Percentiles rank a stretch among this genome's conserved stretches.
Conservation (phyloP, 2,329 filamentous ascomycete genomes). For the Arthrobotrys megalospora region DNA sequence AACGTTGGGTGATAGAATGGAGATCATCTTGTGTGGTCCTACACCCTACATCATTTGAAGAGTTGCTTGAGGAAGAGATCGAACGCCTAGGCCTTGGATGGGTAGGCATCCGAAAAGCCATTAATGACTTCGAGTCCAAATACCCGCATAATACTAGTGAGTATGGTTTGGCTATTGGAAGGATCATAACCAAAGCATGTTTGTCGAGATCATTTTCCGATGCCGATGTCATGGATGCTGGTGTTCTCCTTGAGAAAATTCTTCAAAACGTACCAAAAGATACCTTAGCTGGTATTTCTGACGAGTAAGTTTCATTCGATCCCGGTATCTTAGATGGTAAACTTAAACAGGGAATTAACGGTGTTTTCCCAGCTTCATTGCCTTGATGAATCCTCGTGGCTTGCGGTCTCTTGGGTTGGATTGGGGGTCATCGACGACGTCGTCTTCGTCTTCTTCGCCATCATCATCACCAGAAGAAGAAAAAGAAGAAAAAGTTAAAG, state of each 20-base stretch:
- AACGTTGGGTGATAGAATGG: neutral
- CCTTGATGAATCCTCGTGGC: no score
- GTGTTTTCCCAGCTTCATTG: no score
- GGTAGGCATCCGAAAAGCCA: neutral
- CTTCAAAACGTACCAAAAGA: neutral
- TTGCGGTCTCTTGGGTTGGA: no score
- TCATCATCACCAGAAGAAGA: no score
- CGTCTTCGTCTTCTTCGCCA: no score
- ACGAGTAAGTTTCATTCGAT: no score
- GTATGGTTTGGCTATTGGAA: neutral
- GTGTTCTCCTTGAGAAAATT: neutral
- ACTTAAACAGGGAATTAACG: no score
- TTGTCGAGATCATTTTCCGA: conserved; percentile 1
- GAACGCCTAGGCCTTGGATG: neutral
- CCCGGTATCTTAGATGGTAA: no score
- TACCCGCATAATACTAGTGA: neutral
- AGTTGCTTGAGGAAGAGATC: neutral
- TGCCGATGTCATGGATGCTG: conserved; percentile 23
- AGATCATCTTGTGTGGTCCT: conserved; percentile 28
- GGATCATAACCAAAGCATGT: conserved; percentile 15
- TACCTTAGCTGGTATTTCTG: no score
- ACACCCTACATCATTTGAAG: conserved; percentile 5
- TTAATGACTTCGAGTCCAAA: neutral
- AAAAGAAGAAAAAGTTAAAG: no score
- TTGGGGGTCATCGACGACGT: no score